Base-by-base conservation (phyloP, 306 rosid species). In the Vigna angularis region DNA sequence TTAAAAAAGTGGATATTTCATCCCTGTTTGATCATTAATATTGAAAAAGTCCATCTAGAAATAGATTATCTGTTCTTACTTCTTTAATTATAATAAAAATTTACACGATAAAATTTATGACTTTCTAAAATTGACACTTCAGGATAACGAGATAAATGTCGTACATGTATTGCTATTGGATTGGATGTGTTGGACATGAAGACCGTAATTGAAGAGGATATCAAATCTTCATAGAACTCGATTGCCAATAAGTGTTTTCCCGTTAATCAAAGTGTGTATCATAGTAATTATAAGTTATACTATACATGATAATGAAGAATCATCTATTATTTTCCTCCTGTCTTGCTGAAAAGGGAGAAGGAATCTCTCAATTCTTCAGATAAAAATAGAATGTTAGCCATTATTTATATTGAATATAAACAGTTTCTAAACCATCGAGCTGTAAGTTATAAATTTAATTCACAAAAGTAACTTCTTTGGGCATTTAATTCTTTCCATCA, bases 271-370 rank as follows among this genome's bases (percentile, higher is more conserved):
- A 58, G 8, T 18, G 12, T 18, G 13, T 13, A 67, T 69, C 36
- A 17, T 49, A 16, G 15, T 20, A 30, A 17, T 75, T 34, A 9
- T 15, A 52, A 51, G 45, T 32, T 48, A 45, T 18, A 45, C 52
- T 48, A 45, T 18, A 45, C 52, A 34, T 78, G 65, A 59, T 68
- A 32, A 68, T n/a, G 26, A 20, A 18, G 69, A 68, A 32, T 70
- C 47, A 5, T 77, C 14, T 13, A 56, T 57, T 36, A n/a, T 13
- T 30, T 3, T 66, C 65, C 7, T 36, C 28, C 62, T 8, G 22
- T 63, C 72, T 32, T 18, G 2, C 70, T 30, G 5, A 30, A 63
- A 48, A 4, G 63, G 66, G 22, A 44, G 48, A n/a, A 63, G 18
- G 45, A 42, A 15, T 51, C 57, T 82, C 16, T 3, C 18, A 42